A percentile compares a stretch with the other conserved stretches of the same genome.
Evolutionary conservation across 352 stramenopile species (phyloP).

Genomic region (Pilasporangium apinafurcum): DNA sequence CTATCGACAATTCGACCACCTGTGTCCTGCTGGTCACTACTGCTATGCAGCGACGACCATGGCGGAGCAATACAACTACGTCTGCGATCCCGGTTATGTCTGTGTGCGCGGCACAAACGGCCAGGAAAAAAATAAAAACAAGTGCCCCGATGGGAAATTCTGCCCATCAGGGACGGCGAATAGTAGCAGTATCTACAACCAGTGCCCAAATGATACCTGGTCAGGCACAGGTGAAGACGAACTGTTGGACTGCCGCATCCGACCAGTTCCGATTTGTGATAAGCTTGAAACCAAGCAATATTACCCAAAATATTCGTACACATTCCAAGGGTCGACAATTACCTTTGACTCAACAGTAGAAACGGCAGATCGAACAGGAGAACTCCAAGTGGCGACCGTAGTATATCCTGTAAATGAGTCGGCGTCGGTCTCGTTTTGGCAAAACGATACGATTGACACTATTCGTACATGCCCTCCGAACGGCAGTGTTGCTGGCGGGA

Average conservation of each 20-base stretch:
- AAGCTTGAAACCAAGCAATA: slow-evolving; percentile 81
- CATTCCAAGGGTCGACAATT: slow-evolving; percentile 40
- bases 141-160: slow-evolving; percentile 91
- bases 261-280: slow-evolving; percentile 91
- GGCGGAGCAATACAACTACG: slow-evolving; percentile 75
- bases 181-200: slow-evolving; percentile 69
- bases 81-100: slow-evolving; percentile 85
- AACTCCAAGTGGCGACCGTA: slow-evolving; percentile 88
- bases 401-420: slow-evolving; percentile 92
- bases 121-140: slow-evolving; percentile 88
- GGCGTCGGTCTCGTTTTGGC: slow-evolving; percentile 75
- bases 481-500: slow-evolving; percentile 25
- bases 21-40: slow-evolving; percentile 90
- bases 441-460: slow-evolving; percentile 94
- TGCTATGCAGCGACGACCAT: slow-evolving; percentile 83
- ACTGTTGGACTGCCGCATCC: slow-evolving; percentile 87
- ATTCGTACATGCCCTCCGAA: slow-evolving; percentile 80
- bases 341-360: slow-evolving; percentile 75
- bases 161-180: slow-evolving; percentile 89
- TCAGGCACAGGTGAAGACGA: slow-evolving; percentile 69
- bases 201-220: slow-evolving; percentile 91
- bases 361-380: slow-evolving; percentile 54
- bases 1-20: slow-evolving; percentile 86
- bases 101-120: slow-evolving; percentile 86
- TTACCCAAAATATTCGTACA: slow-evolving; percentile 73